These are phyloP conservation scores for Saccharata proteae DNA, from an alignment of 2,329 filamentous ascomycete genomes.

Conservation along the genomic window DNA sequence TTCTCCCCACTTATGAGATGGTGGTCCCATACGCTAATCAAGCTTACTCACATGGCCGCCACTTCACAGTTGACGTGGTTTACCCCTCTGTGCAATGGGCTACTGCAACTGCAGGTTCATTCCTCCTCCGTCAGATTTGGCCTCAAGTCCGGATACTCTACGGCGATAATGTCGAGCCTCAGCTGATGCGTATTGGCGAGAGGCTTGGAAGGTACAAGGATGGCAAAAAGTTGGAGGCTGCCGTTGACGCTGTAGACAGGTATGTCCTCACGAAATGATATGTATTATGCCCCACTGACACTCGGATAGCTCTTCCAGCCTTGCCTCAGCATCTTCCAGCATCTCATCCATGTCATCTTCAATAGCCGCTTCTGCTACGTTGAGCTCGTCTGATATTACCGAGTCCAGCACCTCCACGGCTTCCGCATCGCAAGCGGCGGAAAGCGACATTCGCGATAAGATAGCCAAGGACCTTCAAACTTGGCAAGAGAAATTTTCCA, in stretches of 20 bases:
- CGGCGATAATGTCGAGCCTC: slow-evolving; percentile 85
- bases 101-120: slow-evolving; percentile 56
- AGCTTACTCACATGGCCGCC: slow-evolving; percentile 53
- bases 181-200: slow-evolving; percentile 83
- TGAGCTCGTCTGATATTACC: slow-evolving; percentile 11
- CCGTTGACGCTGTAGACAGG: slow-evolving; percentile 40
- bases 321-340: slow-evolving; percentile 12
- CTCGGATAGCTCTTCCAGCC: slow-evolving; percentile 12
- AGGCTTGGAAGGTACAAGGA: slow-evolving; percentile 66
- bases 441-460: slow-evolving; percentile 42
- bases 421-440: slow-evolving; percentile 19
- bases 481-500: slow-evolving; percentile 83
- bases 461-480: slow-evolving; percentile 66
- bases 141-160: slow-evolving; percentile 72
- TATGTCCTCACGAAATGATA: slow-evolving; percentile 7
- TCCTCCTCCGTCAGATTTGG: slow-evolving; percentile 68
- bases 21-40: slow-evolving; percentile 61
- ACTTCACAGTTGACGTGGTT: slow-evolving; percentile 56
- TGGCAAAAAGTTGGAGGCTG: slow-evolving; percentile 49
- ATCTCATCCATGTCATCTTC: slow-evolving; percentile 2
- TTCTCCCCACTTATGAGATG: slow-evolving; percentile 66
- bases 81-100: slow-evolving; percentile 61
- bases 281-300: no score
- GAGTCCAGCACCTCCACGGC: slow-evolving; percentile 15
- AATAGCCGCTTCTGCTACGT: slow-evolving; percentile 16